phyloP scores from a whole-genome alignment of 257 asterid genomes.

The Nicotiana undulata region DNA sequence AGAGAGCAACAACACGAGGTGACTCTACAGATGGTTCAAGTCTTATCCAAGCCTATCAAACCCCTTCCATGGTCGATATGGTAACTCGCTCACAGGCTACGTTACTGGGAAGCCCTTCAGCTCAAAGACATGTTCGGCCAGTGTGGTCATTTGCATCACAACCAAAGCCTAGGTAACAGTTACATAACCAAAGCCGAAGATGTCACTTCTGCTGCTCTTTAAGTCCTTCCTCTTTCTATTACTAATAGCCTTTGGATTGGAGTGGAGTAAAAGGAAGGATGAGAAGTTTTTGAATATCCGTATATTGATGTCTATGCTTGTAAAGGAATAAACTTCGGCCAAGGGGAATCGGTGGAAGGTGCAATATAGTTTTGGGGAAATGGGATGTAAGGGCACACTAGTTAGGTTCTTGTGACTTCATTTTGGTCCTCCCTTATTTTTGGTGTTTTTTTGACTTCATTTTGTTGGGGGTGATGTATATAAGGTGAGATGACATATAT shows the following conservation, averaged over 20 bases:
- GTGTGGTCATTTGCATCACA: conserved; percentile 47
- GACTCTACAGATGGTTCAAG: conserved; percentile 78
- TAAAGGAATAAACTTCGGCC: conserved; percentile 5
- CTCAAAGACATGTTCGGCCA: conserved; percentile 57
- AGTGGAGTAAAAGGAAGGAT: background rate
- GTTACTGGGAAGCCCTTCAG: conserved; percentile 44
- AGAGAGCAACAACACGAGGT: conserved; percentile 96
- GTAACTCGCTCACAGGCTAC: conserved; percentile 83
- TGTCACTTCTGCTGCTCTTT: background rate
- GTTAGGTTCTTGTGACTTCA: background rate
- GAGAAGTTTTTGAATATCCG: background rate
- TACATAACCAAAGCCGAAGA: background rate
- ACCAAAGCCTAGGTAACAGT: conserved; percentile 44
- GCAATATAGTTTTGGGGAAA: conserved; percentile 4
- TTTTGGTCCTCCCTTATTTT: background rate
- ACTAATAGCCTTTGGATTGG: background rate
- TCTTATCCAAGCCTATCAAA: conserved; percentile 74
- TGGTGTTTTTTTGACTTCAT: background rate
- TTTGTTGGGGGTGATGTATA: conserved; percentile 18
- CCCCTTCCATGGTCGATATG: conserved; percentile 95
- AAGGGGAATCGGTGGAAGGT: background rate
- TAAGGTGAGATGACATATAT: conserved; percentile 4
- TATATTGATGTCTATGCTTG: conserved; percentile 1
- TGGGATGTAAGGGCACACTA: background rate
- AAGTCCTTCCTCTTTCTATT: background rate